These are phyloP conservation scores for Vitis labrusca DNA, from an alignment of 164 flowering plant species.

Conservation along the genomic window DNA sequence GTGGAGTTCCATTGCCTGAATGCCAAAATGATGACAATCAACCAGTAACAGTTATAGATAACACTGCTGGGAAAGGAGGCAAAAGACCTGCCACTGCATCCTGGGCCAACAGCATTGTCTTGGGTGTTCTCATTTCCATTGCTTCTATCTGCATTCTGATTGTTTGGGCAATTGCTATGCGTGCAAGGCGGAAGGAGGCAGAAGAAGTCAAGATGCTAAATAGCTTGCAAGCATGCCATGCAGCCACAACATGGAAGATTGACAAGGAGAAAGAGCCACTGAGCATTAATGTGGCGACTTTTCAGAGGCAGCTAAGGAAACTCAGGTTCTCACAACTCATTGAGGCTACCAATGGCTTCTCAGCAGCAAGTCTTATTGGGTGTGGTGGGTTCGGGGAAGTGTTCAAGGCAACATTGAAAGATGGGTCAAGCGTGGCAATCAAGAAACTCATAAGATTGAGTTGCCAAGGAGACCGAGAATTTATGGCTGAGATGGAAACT, in stretches of 20 bases:
- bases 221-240: slow-evolving; percentile 59
- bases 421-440: slow-evolving; percentile 69
- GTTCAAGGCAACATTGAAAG: slow-evolving; percentile 64
- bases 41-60: slow-evolving; percentile 13
- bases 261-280: slow-evolving; percentile 85
- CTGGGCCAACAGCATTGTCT: slow-evolving; percentile 72
- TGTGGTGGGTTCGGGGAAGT: slow-evolving; percentile 79
- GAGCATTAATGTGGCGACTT: slow-evolving; percentile 79
- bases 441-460: slow-evolving; percentile 65
- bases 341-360: slow-evolving; percentile 76
- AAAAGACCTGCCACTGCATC: slow-evolving; percentile 34
- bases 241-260: slow-evolving; percentile 89
- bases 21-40: slow-evolving; percentile 35
- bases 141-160: slow-evolving; percentile 63
- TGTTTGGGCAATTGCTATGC: slow-evolving; percentile 76
- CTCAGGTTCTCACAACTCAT: slow-evolving; percentile 68
- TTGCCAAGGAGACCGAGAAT: slow-evolving; percentile 71
- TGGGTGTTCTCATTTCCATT: slow-evolving; percentile 66
- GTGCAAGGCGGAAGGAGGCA: slow-evolving; percentile 60
- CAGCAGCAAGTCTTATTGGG: slow-evolving; percentile 66
- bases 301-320: slow-evolving; percentile 60
- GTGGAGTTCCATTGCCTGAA: slow-evolving; percentile 83
- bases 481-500: slow-evolving; percentile 86
- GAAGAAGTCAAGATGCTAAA: slow-evolving; percentile 67
- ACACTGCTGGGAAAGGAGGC: slow-evolving; percentile 12